Conservation (phyloP, 805 yeast species). For the Saccharomycopsis microspora region DNA sequence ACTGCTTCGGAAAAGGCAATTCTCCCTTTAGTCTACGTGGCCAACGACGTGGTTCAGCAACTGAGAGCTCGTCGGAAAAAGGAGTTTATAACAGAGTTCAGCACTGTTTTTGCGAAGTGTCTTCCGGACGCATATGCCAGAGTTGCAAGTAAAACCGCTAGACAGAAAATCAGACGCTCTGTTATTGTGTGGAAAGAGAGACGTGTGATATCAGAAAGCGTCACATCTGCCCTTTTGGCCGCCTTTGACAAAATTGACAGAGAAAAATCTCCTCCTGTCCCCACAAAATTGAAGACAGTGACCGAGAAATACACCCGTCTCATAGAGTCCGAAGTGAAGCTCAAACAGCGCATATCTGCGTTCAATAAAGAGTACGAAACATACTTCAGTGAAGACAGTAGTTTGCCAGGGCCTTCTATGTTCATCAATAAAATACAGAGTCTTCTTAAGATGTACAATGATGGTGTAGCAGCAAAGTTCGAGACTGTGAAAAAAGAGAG, state of each 20-base stretch:
- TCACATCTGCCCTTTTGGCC: conserved; percentile 31
- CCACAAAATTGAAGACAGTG: conserved; percentile 4
- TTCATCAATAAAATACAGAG: conserved; percentile 20
- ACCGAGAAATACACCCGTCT: neutral
- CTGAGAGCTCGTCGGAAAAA: conserved; percentile 49
- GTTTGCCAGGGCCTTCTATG: conserved; percentile 23
- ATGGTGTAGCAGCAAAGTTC: neutral
- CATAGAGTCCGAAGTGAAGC: neutral
- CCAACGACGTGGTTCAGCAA: conserved; percentile 77
- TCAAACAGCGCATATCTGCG: conserved; percentile 10
- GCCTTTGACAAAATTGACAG: conserved; percentile 6
- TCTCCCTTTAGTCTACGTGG: conserved; percentile 53
- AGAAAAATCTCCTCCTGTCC: neutral
- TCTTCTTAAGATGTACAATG: conserved; percentile 14
- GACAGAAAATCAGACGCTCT: conserved; percentile 34
- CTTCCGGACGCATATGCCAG: conserved; percentile 22
- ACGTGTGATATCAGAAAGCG: conserved; percentile 36
- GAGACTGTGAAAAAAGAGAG: neutral
- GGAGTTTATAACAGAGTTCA: conserved; percentile 50
- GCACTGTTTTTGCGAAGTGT: conserved; percentile 33
- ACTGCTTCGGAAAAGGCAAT: conserved; percentile 29
- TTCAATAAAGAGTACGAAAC: conserved; percentile 19
- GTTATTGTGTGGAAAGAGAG: conserved; percentile 50
- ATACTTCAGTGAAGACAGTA: conserved; percentile 21
- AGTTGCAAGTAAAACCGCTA: conserved; percentile 11